Evolutionary conservation across 129 eudicot genomes (phyloP).

Genomic region (Artemisia annua): DNA sequence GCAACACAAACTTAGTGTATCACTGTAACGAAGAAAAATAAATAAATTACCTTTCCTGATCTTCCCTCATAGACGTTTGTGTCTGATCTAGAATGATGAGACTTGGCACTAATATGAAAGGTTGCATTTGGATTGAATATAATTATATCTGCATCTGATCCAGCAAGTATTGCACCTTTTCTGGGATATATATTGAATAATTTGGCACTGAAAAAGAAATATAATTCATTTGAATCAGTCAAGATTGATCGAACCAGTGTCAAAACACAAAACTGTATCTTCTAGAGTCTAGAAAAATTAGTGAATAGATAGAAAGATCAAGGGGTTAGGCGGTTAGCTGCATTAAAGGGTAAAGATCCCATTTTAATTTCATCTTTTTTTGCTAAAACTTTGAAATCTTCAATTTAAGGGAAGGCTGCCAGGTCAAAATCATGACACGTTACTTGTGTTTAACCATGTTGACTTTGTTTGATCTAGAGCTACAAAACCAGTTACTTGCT

Average conservation of each 20-base stretch:
- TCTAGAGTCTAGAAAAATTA: slow-evolving; percentile 14
- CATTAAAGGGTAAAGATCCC: too few species aligned
- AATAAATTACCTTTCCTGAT: slow-evolving; percentile 70
- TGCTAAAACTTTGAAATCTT: not conserved
- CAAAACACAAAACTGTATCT: slow-evolving; percentile 13
- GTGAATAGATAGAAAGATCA: slow-evolving; percentile 7
- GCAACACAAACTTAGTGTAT: not conserved
- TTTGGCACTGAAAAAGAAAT: slow-evolving; percentile 55
- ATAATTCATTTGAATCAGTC: slow-evolving; percentile 10
- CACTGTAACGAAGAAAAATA: not conserved
- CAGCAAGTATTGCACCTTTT: slow-evolving; percentile 88
- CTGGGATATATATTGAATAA: slow-evolving; percentile 91
- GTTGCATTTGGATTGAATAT: slow-evolving; percentile 86
- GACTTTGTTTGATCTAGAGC: too few species aligned
- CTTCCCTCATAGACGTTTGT: slow-evolving; percentile 94
- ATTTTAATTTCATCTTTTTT: not conserved
- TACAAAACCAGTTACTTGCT: too few species aligned
- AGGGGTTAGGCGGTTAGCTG: not conserved
- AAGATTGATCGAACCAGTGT: not conserved
- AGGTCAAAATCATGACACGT: too few species aligned
- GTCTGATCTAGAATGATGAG: slow-evolving; percentile 86
- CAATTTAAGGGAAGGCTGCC: too few species aligned
- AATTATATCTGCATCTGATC: slow-evolving; percentile 98
- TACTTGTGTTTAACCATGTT: too few species aligned
- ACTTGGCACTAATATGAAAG: slow-evolving; percentile 66